Evolutionary conservation across 441 rosid species (phyloP).

Genomic region (Melastoma candidum): DNA sequence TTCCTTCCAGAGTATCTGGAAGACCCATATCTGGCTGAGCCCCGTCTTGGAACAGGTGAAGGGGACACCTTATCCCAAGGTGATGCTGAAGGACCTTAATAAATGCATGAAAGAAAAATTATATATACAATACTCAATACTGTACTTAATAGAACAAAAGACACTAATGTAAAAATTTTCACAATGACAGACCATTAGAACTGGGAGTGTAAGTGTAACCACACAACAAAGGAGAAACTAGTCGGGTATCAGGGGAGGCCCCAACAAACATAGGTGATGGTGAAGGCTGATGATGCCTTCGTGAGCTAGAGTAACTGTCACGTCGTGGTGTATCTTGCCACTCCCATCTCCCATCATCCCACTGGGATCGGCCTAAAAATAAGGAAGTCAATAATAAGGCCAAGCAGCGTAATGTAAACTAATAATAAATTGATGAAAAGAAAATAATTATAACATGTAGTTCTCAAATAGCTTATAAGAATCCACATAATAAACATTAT

Average conservation of each 20-base stretch:
- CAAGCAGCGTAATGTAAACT: not conserved
- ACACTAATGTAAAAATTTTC: not conserved
- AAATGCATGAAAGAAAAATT: slow-evolving; percentile 6
- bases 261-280: slow-evolving; percentile 87
- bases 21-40: slow-evolving; percentile 53
- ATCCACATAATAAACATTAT: too few species aligned
- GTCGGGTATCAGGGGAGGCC: slow-evolving; percentile 90
- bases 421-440: too few species aligned
- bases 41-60: slow-evolving; percentile 89
- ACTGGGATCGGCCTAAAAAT: slow-evolving; percentile 66
- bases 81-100: slow-evolving; percentile 45
- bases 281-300: slow-evolving; percentile 58
- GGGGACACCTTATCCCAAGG: slow-evolving; percentile 96
- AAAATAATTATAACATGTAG: too few species aligned
- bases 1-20: slow-evolving; percentile 56
- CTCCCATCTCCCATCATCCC: slow-evolving; percentile 97
- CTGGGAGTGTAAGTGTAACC: slow-evolving; percentile 43
- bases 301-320: slow-evolving; percentile 42
- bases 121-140: not conserved
- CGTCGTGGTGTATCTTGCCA: slow-evolving; percentile 77
- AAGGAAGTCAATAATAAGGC: slow-evolving; percentile 7
- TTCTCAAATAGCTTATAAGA: too few species aligned
- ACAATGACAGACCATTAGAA: slow-evolving; percentile 39
- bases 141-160: not conserved
- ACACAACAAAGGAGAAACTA: slow-evolving; percentile 86